Conservation (phyloP, 2,329 filamentous ascomycete species). For the Talaromyces sp. region DNA sequence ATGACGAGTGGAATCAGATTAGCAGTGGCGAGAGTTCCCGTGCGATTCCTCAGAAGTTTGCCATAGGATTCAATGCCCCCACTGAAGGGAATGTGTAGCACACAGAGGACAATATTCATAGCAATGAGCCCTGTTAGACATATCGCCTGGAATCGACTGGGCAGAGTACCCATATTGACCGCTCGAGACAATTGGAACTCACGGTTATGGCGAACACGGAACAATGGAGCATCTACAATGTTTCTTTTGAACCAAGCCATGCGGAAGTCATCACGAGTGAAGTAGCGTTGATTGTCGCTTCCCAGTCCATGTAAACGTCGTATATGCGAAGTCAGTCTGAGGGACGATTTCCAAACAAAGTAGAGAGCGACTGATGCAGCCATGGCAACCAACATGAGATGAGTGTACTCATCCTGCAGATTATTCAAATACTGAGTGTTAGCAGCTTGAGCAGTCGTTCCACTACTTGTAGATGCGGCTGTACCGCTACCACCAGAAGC, state of each 20-base stretch:
- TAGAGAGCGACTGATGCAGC: slow-evolving; percentile 54
- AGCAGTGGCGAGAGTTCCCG: slow-evolving; percentile 74
- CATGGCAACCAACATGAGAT: slow-evolving; percentile 62
- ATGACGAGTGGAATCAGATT: slow-evolving; percentile 87
- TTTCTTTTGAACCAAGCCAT: slow-evolving; percentile 68
- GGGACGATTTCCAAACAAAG: slow-evolving; percentile 62
- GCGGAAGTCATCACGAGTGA: slow-evolving; percentile 53
- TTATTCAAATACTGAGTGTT: slow-evolving; percentile 1
- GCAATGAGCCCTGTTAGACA: slow-evolving; percentile 40
- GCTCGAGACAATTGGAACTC: slow-evolving; percentile 44
- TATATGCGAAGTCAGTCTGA: slow-evolving; percentile 62
- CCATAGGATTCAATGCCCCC: slow-evolving; percentile 32
- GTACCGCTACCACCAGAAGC: neutral
- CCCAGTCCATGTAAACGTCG: slow-evolving; percentile 71
- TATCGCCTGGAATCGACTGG: slow-evolving; percentile 45
- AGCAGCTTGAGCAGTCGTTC: neutral
- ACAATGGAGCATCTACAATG: slow-evolving; percentile 51
- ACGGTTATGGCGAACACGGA: slow-evolving; percentile 43
- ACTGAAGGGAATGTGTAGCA: slow-evolving; percentile 41
- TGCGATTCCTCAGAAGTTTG: slow-evolving; percentile 46
- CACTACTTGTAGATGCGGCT: neutral
- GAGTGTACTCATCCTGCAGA: slow-evolving; percentile 31
- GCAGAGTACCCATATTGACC: slow-evolving; percentile 45
- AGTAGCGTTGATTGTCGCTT: slow-evolving; percentile 78
- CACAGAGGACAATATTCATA: slow-evolving; percentile 51